phyloP scores from a whole-genome alignment of 139 green algal species.

The Diplosphaera chodatii region DNA sequence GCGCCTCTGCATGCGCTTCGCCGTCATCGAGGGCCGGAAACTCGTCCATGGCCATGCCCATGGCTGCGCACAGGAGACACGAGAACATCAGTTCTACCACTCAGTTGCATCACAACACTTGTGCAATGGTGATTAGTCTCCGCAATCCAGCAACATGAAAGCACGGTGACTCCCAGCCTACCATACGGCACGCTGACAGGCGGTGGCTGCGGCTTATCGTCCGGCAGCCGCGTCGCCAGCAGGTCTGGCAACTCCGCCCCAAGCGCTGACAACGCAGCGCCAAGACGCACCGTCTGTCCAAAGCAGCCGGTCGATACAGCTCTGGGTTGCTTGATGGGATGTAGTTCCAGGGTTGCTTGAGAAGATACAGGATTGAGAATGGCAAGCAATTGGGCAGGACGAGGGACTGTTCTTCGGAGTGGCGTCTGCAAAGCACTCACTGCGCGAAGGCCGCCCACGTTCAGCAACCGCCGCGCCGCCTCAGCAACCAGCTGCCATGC shows the following conservation, averaged over 20 bases:
- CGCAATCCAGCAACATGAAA: too few relatives aligned
- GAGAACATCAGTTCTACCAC: too few relatives aligned
- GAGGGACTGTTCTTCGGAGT: too few relatives aligned
- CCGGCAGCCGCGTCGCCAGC: slow-evolving; percentile 4
- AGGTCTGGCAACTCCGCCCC: slow-evolving; percentile 23
- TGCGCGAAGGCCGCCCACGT: slow-evolving; percentile 14
- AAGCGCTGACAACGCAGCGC: slow-evolving; percentile 5
- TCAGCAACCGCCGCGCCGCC: slow-evolving; percentile 49
- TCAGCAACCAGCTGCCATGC: slow-evolving; percentile 37
- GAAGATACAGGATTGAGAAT: too few relatives aligned
- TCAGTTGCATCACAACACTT: too few relatives aligned
- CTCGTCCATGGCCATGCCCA: slow-evolving; percentile 36
- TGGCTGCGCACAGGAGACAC: slow-evolving; percentile 5
- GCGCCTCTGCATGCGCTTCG: slow-evolving; percentile 6
- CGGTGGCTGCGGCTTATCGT: background rate
- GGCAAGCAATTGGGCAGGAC: too few relatives aligned
- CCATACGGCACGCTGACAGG: slow-evolving; percentile 5
- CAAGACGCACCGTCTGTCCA: slow-evolving; percentile 9
- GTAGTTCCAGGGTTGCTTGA: too few relatives aligned
- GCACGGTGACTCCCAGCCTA: background rate
- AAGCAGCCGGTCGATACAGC: too few relatives aligned
- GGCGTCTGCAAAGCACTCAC: too few relatives aligned
- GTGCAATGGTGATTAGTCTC: too few relatives aligned
- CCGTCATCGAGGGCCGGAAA: slow-evolving; percentile 9
- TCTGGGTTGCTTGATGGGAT: too few relatives aligned